phyloP scores from a whole-genome alignment of 495 filamentous ascomycete genomes.

The Lophiostoma macrostomum region DNA sequence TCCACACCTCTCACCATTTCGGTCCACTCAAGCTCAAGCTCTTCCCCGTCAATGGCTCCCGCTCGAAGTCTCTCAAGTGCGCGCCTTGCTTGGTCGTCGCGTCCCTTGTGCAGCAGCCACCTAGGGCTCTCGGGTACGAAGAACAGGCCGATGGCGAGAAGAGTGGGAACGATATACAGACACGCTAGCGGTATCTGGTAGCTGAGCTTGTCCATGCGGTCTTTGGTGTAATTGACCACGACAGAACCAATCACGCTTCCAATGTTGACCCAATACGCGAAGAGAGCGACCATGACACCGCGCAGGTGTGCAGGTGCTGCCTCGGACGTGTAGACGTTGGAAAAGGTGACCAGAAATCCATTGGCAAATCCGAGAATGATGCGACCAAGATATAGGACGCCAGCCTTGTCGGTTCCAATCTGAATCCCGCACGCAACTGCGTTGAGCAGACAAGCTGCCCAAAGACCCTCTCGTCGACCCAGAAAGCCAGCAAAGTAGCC shows the following conservation, averaged over 20 bases:
- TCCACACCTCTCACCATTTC: slow-evolving; percentile 24
- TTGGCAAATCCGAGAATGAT: slow-evolving; percentile 21
- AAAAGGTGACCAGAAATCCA: slow-evolving; percentile 29
- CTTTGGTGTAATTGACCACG: slow-evolving; percentile 23
- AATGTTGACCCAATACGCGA: slow-evolving; percentile 24
- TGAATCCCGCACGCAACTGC: slow-evolving; percentile 19
- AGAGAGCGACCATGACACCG: slow-evolving; percentile 24
- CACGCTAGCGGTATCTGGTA: slow-evolving; percentile 58
- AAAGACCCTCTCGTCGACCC: slow-evolving; percentile 35
- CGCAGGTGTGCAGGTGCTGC: slow-evolving; percentile 25
- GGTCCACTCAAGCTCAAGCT: slow-evolving; percentile 14
- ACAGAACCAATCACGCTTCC: slow-evolving; percentile 19
- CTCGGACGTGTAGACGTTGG: slow-evolving; percentile 25
- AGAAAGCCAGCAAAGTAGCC: slow-evolving; percentile 37
- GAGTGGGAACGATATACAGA: slow-evolving; percentile 54
- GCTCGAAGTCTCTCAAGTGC: slow-evolving; percentile 59
- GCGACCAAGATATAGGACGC: slow-evolving; percentile 22
- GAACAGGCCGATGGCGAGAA: slow-evolving; percentile 57
- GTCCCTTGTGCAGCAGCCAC: slow-evolving; percentile 73
- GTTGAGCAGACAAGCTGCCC: slow-evolving; percentile 19
- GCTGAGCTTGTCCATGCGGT: slow-evolving; percentile 45
- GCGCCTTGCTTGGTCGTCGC: slow-evolving; percentile 62
- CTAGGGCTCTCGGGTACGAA: slow-evolving; percentile 75
- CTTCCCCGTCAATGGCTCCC: neutral
- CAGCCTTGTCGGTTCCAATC: slow-evolving; percentile 7